Evolutionary conservation across 2,329 filamentous ascomycete genomes (phyloP).

Genomic region (Penicillium sp.): DNA sequence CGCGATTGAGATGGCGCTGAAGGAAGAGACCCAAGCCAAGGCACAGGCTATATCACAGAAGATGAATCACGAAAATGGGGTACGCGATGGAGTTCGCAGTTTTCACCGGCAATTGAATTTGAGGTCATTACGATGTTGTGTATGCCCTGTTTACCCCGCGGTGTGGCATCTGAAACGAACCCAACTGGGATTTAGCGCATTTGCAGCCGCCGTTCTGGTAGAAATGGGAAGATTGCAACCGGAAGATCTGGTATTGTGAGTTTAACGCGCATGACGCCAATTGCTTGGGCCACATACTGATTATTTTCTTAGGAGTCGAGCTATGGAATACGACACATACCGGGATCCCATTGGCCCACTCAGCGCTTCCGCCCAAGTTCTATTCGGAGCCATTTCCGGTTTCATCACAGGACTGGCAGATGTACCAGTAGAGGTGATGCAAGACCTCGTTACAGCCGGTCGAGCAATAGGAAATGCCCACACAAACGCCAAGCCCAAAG

Average conservation of each 20-base stretch:
- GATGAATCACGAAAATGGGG: constrained; percentile 67
- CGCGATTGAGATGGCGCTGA: constrained; percentile 63
- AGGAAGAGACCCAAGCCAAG: constrained; percentile 60
- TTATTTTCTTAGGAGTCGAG: constrained; percentile 44
- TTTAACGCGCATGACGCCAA: constrained; percentile 28
- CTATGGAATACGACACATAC: constrained; percentile 72
- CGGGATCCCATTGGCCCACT: constrained; percentile 78
- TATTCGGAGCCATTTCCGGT: constrained; percentile 79
- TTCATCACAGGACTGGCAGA: constrained; percentile 84
- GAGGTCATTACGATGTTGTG: constrained; percentile 66
- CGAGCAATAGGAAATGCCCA: constrained; percentile 46
- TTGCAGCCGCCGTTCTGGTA: constrained; percentile 71
- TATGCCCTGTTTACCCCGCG: constrained; percentile 68
- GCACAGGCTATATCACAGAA: constrained; percentile 60
- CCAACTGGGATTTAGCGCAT: constrained; percentile 66
- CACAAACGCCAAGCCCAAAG: constrained; percentile 49
- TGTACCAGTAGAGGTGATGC: constrained; percentile 55
- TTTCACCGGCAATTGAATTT: constrained; percentile 72
- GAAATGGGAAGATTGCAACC: constrained; percentile 66
- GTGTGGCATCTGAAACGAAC: constrained; percentile 74
- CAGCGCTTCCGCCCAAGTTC: constrained; percentile 71
- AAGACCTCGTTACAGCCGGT: constrained; percentile 54
- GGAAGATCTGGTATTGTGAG: constrained; percentile 69
- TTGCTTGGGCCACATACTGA: constrained; percentile 34
- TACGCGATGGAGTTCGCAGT: constrained; percentile 63